Evolutionary conservation across 75 land plant genomes (phyloP).

Genomic region (Cunninghamia lanceolata): DNA sequence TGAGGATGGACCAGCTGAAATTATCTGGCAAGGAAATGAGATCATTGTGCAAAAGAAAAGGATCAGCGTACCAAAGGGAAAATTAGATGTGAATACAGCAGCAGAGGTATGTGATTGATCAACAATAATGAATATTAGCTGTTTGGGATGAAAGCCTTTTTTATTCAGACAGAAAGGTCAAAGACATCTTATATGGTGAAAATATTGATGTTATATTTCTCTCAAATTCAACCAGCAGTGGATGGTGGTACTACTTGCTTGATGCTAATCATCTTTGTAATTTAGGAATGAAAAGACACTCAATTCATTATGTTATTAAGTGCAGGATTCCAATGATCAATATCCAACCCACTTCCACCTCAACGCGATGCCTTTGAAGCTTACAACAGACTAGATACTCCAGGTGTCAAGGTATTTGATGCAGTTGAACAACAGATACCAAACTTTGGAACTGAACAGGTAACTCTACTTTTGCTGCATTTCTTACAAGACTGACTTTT

Average conservation of each 20-base stretch:
- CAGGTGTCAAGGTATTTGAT: slow-evolving; percentile 33
- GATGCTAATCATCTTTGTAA: slow-evolving; percentile 1
- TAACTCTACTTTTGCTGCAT: slow-evolving; percentile 1
- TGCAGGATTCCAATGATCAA: slow-evolving; percentile 52
- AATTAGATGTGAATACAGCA: neutral
- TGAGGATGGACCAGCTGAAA: slow-evolving; percentile 94
- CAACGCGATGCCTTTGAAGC: slow-evolving; percentile 67
- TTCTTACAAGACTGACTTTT: neutral
- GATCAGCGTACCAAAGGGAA: slow-evolving; percentile 56
- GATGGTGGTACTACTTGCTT: neutral
- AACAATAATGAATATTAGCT: neutral
- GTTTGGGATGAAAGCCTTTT: neutral
- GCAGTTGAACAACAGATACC: slow-evolving; percentile 56
- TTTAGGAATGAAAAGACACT: neutral
- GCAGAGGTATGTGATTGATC: slow-evolving; percentile 25
- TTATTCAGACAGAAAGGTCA: neutral
- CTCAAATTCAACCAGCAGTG: neutral
- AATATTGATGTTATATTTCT: neutral
- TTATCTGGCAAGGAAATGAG: slow-evolving; percentile 98
- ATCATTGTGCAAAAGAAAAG: slow-evolving; percentile 83
- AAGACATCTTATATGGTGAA: neutral
- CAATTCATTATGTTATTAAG: slow-evolving; percentile 2
- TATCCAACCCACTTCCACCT: slow-evolving; percentile 83
- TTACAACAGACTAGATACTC: slow-evolving; percentile 24
- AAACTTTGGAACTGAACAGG: slow-evolving; percentile 98